Base-by-base conservation (phyloP, 1,139 yeast species). In the Yamadazyma kanchanaburiensis region DNA sequence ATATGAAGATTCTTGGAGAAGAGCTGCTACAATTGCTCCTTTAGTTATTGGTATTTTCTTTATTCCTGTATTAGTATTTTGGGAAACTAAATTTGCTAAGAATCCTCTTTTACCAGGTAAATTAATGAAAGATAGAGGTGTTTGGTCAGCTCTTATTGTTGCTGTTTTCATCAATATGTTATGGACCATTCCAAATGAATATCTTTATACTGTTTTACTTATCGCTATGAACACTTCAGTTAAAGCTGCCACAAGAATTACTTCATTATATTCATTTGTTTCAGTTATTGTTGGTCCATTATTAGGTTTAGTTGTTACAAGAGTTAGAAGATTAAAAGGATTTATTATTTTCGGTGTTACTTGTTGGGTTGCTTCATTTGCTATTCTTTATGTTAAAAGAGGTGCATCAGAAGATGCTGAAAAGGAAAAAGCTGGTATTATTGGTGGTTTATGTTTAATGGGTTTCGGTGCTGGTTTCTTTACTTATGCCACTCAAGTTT, bases 381-480 rank as follows among this genome's bases (percentile, higher is more conserved):
- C 86, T 28, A 45, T 81, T 33, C 60, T 81, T 37, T 60, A 68
- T 45, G 67, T 67, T 39, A 80, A 51, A 59, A 68, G 87, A 54
- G 81, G 74, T 70, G 61, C 56, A 32, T 55, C 54, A 21, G 64
- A 63, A 19, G 49, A 74, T 21, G 39, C 49, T 22, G 47, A 57
- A 26, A 40, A 35, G 25, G 49, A 48, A 38, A 37, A 65, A 34
- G 40, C 60, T 22, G 89, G 89, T 42, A 66, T 81, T 34, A 77
- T 82, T 49, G 89, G 84, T 22, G 74, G 79, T 15, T 65, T 77
- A 43, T 74, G 80, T 46, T 49, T 80, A 21, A 63, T 80, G 60
- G 91, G 89, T 53, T 62, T 82, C 32, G 86, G 87, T 45, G 82
- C 85, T 28, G 83, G 85, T 7, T 67, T 81, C 53, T 79, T 79